Evolutionary conservation across 163 green algal genomes (phyloP), one percentile per base, ranked within the genome.

Genomic region (Scenedesmus sp.): DNA sequence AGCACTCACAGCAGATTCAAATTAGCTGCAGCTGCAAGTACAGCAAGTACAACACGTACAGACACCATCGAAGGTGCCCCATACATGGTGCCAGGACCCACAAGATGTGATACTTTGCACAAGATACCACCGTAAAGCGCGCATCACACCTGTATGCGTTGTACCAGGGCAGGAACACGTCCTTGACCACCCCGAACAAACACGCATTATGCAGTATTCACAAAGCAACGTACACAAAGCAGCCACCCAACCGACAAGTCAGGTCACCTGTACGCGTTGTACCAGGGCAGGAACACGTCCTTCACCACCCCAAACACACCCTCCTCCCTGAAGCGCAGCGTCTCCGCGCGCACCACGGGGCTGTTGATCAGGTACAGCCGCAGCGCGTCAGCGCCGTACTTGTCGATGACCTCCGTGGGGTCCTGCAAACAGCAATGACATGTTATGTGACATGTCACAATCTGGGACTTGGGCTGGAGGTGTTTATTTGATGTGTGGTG

Each of bases 111-210:
- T 73, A 15, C 62, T 12, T 79, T 64, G 59, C 70, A 7, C 70
- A 81, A 81, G 1, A 26, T 23, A 6, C 55, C 34, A 23, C 34
- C n/a, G 10, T 82, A 7, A 54, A 52, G 26, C 73, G 26, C 77
- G 12, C 62, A 73, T 15, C 12, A 13, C 97, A 98, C 90, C 97
- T 95, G 96, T 99, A 99, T 3, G 98, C 98, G 93, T 99, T 99
- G 96, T 99, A 99, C 98, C 98, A 99, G 12, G 98, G 98, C 93
- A 99, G 96, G 92, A 99, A 99, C 15, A 99, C 97, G 92, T 99
- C 97, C 93, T 99, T 99, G 62, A 99, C 95, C 18, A 99, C 98
- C 4, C 74, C 94, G 88, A 98, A 98, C 52, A 99, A 98, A 54
- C 98, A 98, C 70, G 98, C 97, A 95, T 99, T 96, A 93, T 98